A percentile compares a stretch with the other conserved stretches of the same genome.
Conservation (phyloP, 352 stramenopile species). For the Pythium pectinolyticum region DNA sequence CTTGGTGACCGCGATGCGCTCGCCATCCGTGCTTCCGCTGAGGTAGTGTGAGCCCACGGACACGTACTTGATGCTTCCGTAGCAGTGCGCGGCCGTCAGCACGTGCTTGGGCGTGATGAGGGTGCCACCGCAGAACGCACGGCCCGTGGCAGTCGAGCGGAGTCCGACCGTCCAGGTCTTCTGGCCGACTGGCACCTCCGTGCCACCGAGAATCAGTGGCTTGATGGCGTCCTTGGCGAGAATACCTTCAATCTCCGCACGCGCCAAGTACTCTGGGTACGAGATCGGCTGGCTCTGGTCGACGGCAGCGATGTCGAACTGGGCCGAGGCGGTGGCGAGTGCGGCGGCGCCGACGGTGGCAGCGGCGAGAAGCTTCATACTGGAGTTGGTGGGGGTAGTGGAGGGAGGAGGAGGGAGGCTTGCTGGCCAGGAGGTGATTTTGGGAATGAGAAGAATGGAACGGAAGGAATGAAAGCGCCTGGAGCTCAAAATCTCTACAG, state of each 20-base stretch:
- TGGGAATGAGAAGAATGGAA: not conserved
- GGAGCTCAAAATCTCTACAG: too few relatives aligned
- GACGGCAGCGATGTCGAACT: not conserved
- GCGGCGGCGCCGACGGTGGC: not conserved
- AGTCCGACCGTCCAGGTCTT: slow-evolving; percentile 37
- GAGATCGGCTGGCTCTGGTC: not conserved
- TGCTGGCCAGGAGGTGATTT: not conserved
- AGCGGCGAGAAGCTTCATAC: not conserved
- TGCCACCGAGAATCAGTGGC: slow-evolving; percentile 51
- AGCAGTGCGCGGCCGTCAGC: slow-evolving; percentile 51
- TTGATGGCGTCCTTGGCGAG: slow-evolving; percentile 18
- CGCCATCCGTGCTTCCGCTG: slow-evolving; percentile 41
- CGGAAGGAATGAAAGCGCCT: too few relatives aligned
- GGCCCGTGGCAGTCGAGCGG: slow-evolving; percentile 13
- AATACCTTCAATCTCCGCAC: not conserved
- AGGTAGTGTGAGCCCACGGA: slow-evolving; percentile 59
- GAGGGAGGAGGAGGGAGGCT: not conserved
- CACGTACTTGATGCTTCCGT: slow-evolving; percentile 39
- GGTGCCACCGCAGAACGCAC: slow-evolving; percentile 32
- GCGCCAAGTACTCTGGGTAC: not conserved
- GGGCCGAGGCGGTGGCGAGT: not conserved
- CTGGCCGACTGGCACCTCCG: slow-evolving; percentile 35
- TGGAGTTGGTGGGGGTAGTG: not conserved
- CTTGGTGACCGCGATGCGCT: slow-evolving; percentile 25
- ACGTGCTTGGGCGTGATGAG: slow-evolving; percentile 55